Evolutionary conservation across 2,329 filamentous ascomycete genomes (phyloP).

Genomic region (Monascus ruber): DNA sequence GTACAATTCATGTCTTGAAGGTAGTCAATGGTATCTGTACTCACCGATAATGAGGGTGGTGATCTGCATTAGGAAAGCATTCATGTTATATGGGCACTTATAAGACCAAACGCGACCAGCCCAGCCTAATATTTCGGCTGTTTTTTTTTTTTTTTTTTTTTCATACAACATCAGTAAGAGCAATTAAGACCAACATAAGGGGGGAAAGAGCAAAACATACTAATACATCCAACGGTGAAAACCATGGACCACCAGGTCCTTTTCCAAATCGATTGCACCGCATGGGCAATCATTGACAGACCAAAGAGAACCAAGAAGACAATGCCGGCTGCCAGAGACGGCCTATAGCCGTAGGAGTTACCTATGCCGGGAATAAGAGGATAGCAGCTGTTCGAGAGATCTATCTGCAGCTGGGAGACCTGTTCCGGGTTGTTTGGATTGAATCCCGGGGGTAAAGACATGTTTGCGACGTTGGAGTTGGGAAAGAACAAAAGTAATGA

Average conservation of each 20-base stretch:
- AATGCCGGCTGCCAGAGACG: constrained; percentile 23
- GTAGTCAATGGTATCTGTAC: neutral
- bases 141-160: neutral
- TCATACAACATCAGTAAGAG: constrained; percentile 2
- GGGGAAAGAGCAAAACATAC: constrained; percentile 10
- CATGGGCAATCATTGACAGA: constrained; percentile 24
- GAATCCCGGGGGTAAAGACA: neutral
- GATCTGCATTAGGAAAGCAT: constrained; percentile 42
- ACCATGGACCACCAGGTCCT: constrained; percentile 29
- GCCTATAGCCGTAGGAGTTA: constrained; percentile 23
- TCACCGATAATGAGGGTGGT: constrained; percentile 30
- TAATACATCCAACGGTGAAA: constrained; percentile 25
- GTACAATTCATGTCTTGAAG: neutral
- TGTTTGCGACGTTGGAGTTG: too few species aligned
- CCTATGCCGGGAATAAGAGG: constrained; percentile 12
- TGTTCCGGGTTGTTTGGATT: neutral
- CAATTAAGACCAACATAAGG: neutral
- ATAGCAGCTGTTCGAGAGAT: constrained; percentile 13
- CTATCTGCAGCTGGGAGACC: neutral
- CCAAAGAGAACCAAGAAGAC: constrained; percentile 23
- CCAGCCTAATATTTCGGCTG: constrained; percentile 39
- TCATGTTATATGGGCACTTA: constrained; percentile 38
- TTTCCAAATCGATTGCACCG: constrained; percentile 24
- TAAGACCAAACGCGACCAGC: constrained; percentile 38
- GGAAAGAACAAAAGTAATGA: too few species aligned